These are phyloP conservation scores for Eremothecium sinecaudum DNA, from an alignment of 1,139 yeast species.

Conservation along the genomic window DNA sequence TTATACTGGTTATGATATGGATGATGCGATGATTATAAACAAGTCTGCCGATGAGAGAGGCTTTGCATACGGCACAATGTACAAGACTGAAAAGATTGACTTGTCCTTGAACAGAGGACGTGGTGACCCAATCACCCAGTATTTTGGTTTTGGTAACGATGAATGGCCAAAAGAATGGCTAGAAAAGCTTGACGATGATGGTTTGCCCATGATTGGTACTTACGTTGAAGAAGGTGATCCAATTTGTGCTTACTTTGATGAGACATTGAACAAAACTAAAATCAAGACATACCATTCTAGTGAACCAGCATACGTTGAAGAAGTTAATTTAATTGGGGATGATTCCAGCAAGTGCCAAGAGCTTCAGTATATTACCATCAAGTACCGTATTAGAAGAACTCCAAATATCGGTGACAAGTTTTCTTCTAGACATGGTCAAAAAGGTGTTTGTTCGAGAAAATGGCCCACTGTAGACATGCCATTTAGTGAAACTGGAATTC, in stretches of 20 bases:
- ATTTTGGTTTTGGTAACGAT: conserved; percentile 89
- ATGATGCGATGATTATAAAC: conserved; percentile 97
- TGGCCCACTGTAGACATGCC: conserved; percentile 99
- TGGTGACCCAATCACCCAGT: conserved; percentile 93
- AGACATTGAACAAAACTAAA: conserved; percentile 81
- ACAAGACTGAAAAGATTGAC: conserved; percentile 88
- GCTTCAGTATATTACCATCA: conserved; percentile 77
- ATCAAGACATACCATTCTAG: conserved; percentile 87
- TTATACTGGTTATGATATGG: conserved; percentile 98
- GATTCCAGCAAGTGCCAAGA: conserved; percentile 64
- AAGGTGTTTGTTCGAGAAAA: conserved; percentile 97
- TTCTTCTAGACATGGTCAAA: conserved; percentile 97
- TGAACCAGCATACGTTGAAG: conserved; percentile 93
- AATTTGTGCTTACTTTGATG: conserved; percentile 85
- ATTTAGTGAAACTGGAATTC: conserved; percentile 89
- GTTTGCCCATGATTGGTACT: conserved; percentile 84
- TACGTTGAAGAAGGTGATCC: conserved; percentile 94
- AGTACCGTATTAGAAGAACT: conserved; percentile 82
- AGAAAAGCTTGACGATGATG: conserved; percentile 81
- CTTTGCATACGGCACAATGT: conserved; percentile 93
- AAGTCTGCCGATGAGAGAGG: conserved; percentile 97
- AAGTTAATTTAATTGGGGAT: conserved; percentile 85
- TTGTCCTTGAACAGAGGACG: conserved; percentile 67
- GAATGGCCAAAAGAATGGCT: conserved; percentile 90
- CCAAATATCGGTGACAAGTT: conserved; percentile 97